Base-by-base conservation (phyloP, 768 basidiomycete species). In the Hydnum rufescens region DNA sequence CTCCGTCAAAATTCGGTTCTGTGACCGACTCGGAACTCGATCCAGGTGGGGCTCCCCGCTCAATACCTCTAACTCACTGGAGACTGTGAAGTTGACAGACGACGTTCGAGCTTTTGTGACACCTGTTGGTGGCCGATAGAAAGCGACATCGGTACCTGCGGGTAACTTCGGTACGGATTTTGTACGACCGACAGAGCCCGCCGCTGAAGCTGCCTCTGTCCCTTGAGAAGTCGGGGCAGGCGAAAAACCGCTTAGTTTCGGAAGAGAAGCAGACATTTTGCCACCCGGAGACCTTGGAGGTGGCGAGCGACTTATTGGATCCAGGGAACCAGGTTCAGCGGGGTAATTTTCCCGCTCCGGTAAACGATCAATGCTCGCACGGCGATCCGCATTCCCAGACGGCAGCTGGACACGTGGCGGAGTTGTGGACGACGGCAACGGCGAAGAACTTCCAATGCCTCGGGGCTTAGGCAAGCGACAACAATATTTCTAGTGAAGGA, bases 41-140 rank as follows among this genome's bases (percentile, higher is more conserved):
- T 51, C 31, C 25, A 13, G 48, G 42, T 30, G 58, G 28, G 30
- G 48, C 43, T 32, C 29, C 31, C 13, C 56, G 13, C 58, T 60
- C 39, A 43, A 42, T 22, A 36, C 56, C 29, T 85, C 83, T 51
- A 88, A 61, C 64, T 88, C 86, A 60, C 84, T 87, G 52, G 68
- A 74, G 43, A 88, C 81, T 46, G 78, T 82, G 66, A 89, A 89
- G 56, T 74, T 77, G 53, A 86, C 80, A 5, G 69, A 57, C 16
- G 55, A 51, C 18, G 53, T 6, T 31, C 5, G 3, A 23, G 42
- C 26, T 18, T 52, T 51, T 36, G 49, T 16, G 28, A 42, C 19
- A 32, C 29, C 22, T 36, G 31, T 16, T 32, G 28, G 19, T 23
- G 28, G 16, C 34, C 29, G 4, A 51, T 59, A 61, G 55, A 61